Base-by-base conservation (phyloP, 495 filamentous ascomycete genomes). In the Xylaria scruposa region DNA sequence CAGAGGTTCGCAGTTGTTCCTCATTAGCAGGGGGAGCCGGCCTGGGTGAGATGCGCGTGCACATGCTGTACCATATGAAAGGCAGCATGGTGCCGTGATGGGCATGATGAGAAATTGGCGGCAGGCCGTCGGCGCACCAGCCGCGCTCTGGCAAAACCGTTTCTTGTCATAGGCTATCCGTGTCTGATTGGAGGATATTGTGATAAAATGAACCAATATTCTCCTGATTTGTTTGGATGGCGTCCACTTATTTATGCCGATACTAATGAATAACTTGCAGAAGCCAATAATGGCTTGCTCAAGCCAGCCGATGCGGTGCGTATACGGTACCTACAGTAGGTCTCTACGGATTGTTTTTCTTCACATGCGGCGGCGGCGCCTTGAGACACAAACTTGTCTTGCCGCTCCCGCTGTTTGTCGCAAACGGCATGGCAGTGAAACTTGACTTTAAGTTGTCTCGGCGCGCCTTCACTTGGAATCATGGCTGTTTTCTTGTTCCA, bases 171-270 rank as follows among this genome's bases (percentile, higher is more conserved):
- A 56, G 70, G 63, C 65, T 10, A 8, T 15, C 64, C 51, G 44
- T 10, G 26, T 59, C 33, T 68, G 64, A 72, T 72, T 72, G 70
- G 70, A 68, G 64, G 64, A 44, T 68, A 72, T 68, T 67, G 70
- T 72, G 70, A 72, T 64, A 61, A 72, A 72, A 62, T 21, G 49
- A 72, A 60, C 70, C 70, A 68, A 72, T 72, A 68, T 72, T 60
- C 49, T 51, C 70, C 51, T 65, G 60, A 38, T 62, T 24, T 67
- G 58, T 54, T 40, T 36, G 42, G 61, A 63, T 56, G 40, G 33
- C 68, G 59, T 51, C 68, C 58, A 64, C 68, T 70, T 53, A 68
- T 49, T 72, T 72, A 67, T 68, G 56, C 70, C 70, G 63, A 64
- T 51, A 31, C 70, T 72, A 62, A 51, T 67, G 64, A 68, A 68